Evolutionary conservation across 179 eudicot genomes (phyloP), one percentile per base, ranked within the genome.

Genomic region (Kewa caespitosa): DNA sequence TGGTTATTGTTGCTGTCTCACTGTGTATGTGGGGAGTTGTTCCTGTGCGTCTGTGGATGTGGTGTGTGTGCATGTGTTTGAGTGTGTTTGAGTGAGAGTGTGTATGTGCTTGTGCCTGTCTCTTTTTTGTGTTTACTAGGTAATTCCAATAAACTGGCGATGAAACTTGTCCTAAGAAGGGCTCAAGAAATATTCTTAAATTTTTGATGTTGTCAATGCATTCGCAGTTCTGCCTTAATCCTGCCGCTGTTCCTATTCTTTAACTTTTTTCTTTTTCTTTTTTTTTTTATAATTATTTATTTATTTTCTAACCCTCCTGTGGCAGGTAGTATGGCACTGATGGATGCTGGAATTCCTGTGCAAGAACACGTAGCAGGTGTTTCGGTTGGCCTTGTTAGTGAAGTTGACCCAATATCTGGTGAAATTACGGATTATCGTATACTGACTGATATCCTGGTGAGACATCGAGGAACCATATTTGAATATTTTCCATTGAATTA

Each of bases 341-440:
- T 95, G 99, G 99, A 93, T 86, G 97, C 99, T 39, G 99, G 99
- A 75, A 95, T 95, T 78, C 91, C 92, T n/a, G 70, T 95, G 77
- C 79, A 83, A 70, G 95, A 91, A 59, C 99, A 93, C 76, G 98
- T 92, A 50, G 99, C 99, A 38, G 99, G 99, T 83, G 81, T 95
- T 60, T 95, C 99, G 62, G 93, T 95, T 38, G 99, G 99, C 74
- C 97, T 95, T 80, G 90, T 95, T 55, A 91, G 88, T 75, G 97
- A 95, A 39, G 85, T 87, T 80, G 95, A 95, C 62, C 87, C 93
- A 59, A 77, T 57, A 36, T 89, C 97, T 34, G 97, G 93, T 69
- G 87, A 72, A 78, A 87, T 95, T 78, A 82, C 78, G 64, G 95
- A 91, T 69, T 95, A 95, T 52, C 91, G 97, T 59, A 90, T 93